Percentiles rank a stretch among this genome's conserved stretches.
Evolutionary conservation across 768 basidiomycete genomes (phyloP).

Genomic region (Melanogaster broomeanus): DNA sequence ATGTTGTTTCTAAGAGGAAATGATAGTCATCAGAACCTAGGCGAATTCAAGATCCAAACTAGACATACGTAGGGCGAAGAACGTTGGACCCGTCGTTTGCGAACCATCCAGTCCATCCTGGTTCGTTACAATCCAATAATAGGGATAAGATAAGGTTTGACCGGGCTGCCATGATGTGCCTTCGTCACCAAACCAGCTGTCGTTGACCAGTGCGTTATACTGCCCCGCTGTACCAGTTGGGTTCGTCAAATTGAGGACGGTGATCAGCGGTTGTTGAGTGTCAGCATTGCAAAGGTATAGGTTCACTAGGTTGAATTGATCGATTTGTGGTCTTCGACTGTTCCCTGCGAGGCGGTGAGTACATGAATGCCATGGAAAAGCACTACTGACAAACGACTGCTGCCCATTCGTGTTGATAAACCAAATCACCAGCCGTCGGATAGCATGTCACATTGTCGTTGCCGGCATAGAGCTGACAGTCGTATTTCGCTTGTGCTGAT

Average conservation of each 20-base stretch:
- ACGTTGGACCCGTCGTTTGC: conserved; percentile 67
- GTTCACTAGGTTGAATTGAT: conserved; percentile 65
- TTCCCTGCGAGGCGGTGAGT: conserved; percentile 58
- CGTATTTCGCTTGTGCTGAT: conserved; percentile 39
- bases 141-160: conserved; percentile 62
- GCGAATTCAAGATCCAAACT: neutral
- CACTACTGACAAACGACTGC: conserved; percentile 75
- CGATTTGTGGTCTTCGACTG: conserved; percentile 63
- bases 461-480: conserved; percentile 59
- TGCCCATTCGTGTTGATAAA: conserved; percentile 76
- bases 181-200: conserved; percentile 68
- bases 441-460: conserved; percentile 81
- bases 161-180: conserved; percentile 51
- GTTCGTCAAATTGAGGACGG: conserved; percentile 47
- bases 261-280: conserved; percentile 49
- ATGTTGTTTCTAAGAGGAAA: conserved; percentile 65
- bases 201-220: conserved; percentile 60
- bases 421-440: conserved; percentile 52
- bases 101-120: conserved; percentile 58
- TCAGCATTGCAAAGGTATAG: conserved; percentile 80
- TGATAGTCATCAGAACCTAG: conserved; percentile 9
- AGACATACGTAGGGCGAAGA: conserved; percentile 77
- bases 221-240: conserved; percentile 58
- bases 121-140: conserved; percentile 77
- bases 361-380: conserved; percentile 9